Conservation (phyloP, 768 basidiomycete species). For the Boletus tomentosulus region DNA sequence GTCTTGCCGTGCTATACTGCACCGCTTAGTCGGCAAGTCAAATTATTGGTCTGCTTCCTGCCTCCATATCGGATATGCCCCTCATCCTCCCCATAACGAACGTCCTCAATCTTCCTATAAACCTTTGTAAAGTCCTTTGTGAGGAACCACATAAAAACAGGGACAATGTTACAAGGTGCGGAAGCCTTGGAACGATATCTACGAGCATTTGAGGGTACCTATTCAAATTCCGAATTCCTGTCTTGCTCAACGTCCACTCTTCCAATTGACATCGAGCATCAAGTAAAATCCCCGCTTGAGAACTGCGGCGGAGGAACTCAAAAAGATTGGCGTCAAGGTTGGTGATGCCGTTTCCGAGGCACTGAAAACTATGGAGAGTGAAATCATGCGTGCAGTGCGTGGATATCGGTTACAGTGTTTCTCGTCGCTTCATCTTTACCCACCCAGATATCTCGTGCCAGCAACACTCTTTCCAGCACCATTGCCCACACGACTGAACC, state of each 20-base stretch:
- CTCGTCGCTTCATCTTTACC: background rate
- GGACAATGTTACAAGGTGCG: constrained; percentile 21
- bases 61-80: too few species aligned
- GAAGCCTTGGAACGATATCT: constrained; percentile 92
- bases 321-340: constrained; percentile 84
- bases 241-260: constrained; percentile 5
- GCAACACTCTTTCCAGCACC: constrained; percentile 78
- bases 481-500: constrained; percentile 91
- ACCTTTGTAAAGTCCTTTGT: too few species aligned
- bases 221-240: background rate
- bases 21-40: too few species aligned
- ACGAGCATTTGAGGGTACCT: constrained; percentile 89
- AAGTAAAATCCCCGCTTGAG: constrained; percentile 92
- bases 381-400: constrained; percentile 80
- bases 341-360: constrained; percentile 93
- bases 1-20: too few species aligned
- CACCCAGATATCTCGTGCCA: constrained; percentile 75
- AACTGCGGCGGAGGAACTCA: constrained; percentile 90
- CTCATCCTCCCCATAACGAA: too few species aligned
- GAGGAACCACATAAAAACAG: too few species aligned
- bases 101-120: too few species aligned
- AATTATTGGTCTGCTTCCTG: too few species aligned
- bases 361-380: constrained; percentile 89
- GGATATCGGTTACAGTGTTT: background rate
- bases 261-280: constrained; percentile 85